Evolutionary conservation across 768 basidiomycete genomes (phyloP).

Genomic region (Hygrophorus russula): DNA sequence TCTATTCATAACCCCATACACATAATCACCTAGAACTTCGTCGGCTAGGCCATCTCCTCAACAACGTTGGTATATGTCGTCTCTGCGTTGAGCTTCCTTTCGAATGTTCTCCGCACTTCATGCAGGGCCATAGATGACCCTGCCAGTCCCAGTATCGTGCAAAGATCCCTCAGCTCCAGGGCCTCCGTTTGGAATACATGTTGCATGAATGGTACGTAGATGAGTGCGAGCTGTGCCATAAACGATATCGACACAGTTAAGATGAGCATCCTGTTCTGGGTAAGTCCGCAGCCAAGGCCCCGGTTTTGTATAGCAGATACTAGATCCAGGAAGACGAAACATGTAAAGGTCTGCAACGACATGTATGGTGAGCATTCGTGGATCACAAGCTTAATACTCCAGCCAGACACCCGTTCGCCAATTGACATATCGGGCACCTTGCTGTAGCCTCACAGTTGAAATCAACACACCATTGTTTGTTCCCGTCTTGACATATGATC

Average conservation of each 20-base stretch:
- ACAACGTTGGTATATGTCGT: slow-evolving; percentile 36
- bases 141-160: slow-evolving; percentile 58
- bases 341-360: slow-evolving; percentile 76
- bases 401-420: slow-evolving; percentile 4
- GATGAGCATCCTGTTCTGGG: slow-evolving; percentile 84
- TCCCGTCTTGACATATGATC: slow-evolving; percentile 77
- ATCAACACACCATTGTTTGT: slow-evolving; percentile 77
- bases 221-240: slow-evolving; percentile 69
- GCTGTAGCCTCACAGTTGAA: neutral
- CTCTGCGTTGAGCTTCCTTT: slow-evolving; percentile 48
- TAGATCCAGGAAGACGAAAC: slow-evolving; percentile 94
- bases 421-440: neutral
- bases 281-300: slow-evolving; percentile 73
- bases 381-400: neutral
- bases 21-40: too few species aligned
- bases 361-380: too few species aligned
- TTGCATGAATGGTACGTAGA: slow-evolving; percentile 90
- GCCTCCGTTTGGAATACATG: slow-evolving; percentile 89
- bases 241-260: slow-evolving; percentile 83
- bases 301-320: slow-evolving; percentile 93
- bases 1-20: too few species aligned
- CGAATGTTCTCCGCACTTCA: slow-evolving; percentile 70
- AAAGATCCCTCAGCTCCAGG: slow-evolving; percentile 54
- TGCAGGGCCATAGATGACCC: slow-evolving; percentile 57
- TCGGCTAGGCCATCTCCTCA: slow-evolving; percentile 55